Percentiles rank a stretch among this genome's conserved stretches.
Evolutionary conservation across 371 early-diverging fungal genomes (phyloP).

Genomic region (Cokeromyces recurvatus): DNA sequence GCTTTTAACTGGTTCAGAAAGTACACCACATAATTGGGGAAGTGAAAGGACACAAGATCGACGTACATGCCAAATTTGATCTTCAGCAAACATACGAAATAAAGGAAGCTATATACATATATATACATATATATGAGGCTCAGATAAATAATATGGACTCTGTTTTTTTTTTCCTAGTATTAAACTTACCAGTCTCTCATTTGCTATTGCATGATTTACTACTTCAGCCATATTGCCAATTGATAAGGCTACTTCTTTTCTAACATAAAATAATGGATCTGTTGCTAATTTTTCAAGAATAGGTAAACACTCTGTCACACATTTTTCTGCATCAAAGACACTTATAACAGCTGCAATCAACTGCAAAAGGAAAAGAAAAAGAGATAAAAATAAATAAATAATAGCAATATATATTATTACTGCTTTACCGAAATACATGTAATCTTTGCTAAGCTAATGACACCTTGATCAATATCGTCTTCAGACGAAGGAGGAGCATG

Average conservation of each 20-base stretch:
- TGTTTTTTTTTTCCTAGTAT: no score
- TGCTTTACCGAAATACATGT: constrained; percentile 52
- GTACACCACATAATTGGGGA: constrained; percentile 41
- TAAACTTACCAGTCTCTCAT: constrained; percentile 42
- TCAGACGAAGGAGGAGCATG: constrained; percentile 11
- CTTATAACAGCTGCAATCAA: constrained; percentile 46
- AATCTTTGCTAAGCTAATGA: constrained; percentile 54
- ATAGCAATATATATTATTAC: neutral
- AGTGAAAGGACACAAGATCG: constrained; percentile 51
- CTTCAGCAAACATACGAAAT: constrained; percentile 43
- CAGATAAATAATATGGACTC: no score
- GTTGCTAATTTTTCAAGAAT: constrained; percentile 46
- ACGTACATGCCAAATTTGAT: constrained; percentile 61
- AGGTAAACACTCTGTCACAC: constrained; percentile 45
- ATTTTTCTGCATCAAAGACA: constrained; percentile 43
- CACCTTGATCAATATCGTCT: constrained; percentile 42
- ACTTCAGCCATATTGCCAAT: constrained; percentile 44
- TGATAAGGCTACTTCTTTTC: constrained; percentile 58
- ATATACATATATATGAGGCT: no score
- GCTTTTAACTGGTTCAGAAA: constrained; percentile 39
- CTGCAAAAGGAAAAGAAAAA: constrained; percentile 5
- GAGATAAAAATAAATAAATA: neutral
- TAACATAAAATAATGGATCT: constrained; percentile 52
- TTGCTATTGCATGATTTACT: constrained; percentile 33
- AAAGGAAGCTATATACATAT: constrained; percentile 48